Evolutionary conservation across 441 rosid species (phyloP), one percentile per base, ranked within the genome.

Genomic region (Rhodomyrtus psidioides): DNA sequence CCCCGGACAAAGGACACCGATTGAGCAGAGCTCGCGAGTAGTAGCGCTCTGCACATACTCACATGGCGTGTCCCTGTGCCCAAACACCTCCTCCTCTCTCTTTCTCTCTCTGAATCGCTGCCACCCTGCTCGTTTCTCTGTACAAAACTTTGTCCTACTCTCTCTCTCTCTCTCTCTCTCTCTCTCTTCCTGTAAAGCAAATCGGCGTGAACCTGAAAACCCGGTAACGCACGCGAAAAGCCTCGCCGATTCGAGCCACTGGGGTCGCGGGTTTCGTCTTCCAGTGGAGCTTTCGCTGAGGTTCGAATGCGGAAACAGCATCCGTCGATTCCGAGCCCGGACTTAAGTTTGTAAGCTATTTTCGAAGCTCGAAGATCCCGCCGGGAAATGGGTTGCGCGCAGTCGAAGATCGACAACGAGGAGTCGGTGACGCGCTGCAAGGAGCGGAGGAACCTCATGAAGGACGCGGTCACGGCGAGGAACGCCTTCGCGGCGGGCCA

Each of bases 381-480:
- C 15, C 30, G 17, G n/a, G 51, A 60, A 70, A 93, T 94, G 95
- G 95, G 96, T 24, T 94, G 96, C 83, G 92, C 93, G 6, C 95
- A 92, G 88, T 94, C 95, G 51, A 92, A 89, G 90, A 90, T 92
- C 85, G 95, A 94, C 88, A 91, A 94, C 86, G 95, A 93, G 85
- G 95, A 92, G 54, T 89, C 95, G 5, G 95, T 94, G 84, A 87
- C 93, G 51, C 93, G 95, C 51, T 92, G 95, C 86, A 94, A 92
- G 84, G 95, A 93, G 55, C 92, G 96, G 4, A 62, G 92, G 58
- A 92, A 84, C 84, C 82, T 92, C 6, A 92, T 94, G 91, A 94
- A 93, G 84, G 96, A 92, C 4, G 95, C 95, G 7, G 95, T 93
- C 34, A 7, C 87, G 13, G 92, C 93, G 26, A 90, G 94, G 16